Evolutionary conservation across 768 basidiomycete species (phyloP).

Genomic region (Gelatoporia subvermispora): DNA sequence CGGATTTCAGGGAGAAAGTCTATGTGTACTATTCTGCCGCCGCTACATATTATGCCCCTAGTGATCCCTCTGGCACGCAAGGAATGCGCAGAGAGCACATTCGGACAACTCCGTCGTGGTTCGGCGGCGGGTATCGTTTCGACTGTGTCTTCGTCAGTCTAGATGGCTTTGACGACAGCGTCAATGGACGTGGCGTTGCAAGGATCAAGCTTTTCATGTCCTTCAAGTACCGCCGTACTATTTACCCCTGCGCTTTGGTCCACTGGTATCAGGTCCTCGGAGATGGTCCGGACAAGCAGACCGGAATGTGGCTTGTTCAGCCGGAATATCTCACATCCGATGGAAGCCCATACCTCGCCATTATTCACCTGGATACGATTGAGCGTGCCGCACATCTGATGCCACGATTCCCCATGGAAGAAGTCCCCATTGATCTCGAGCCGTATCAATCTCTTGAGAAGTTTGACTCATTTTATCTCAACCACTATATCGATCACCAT

Average conservation of each 20-base stretch:
- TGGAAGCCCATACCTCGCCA: conserved; percentile 1
- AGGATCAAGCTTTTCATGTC: conserved; percentile 21
- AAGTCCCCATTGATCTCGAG: neutral
- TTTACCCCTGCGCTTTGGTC: conserved; percentile 19
- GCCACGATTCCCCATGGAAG: neutral
- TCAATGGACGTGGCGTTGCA: conserved; percentile 15
- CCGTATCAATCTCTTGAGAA: neutral
- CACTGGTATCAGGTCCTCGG: conserved; percentile 2
- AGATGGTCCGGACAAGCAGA: conserved; percentile 19
- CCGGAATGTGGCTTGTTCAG: conserved; percentile 24
- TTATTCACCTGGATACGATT: conserved; percentile 15
- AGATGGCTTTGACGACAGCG: conserved; percentile 5
- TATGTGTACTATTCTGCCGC: conserved; percentile 17
- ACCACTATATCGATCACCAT: conserved; percentile 5
- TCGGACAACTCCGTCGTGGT: conserved; percentile 18
- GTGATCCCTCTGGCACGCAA: conserved; percentile 19
- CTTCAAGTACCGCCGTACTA: conserved; percentile 9
- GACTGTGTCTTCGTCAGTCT: conserved; percentile 23
- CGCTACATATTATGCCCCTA: conserved; percentile 23
- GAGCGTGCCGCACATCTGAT: conserved; percentile 28
- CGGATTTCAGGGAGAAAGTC: neutral
- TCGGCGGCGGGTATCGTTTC: neutral
- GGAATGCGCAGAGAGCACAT: conserved; percentile 28
- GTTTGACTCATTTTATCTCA: conserved; percentile 1
- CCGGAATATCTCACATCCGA: conserved; percentile 10